Conservation (phyloP, 305 asterid genomes). For the Petunia hybrid region DNA sequence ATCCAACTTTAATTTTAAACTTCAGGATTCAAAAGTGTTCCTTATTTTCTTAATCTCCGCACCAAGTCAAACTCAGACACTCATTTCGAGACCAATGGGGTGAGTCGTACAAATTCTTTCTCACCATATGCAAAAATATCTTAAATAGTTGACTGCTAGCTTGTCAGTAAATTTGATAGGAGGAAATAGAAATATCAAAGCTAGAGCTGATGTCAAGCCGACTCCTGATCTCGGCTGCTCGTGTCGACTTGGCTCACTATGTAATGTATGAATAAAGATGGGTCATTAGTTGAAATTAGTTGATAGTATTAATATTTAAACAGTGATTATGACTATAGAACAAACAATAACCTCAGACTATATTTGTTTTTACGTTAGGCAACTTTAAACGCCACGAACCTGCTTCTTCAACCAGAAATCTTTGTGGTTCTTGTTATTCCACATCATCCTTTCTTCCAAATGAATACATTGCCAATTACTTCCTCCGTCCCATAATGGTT, state of each 20-base stretch:
- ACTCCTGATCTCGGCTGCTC: neutral
- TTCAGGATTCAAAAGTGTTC: no score
- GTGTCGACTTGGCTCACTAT: neutral
- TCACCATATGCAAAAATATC: neutral
- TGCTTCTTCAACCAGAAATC: conserved; percentile 12
- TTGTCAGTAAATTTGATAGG: no score
- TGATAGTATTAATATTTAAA: no score
- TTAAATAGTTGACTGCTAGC: no score
- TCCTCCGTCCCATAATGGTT: no score
- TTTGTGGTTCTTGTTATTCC: conserved; percentile 16
- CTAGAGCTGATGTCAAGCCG: neutral
- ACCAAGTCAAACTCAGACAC: no score
- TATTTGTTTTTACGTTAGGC: neutral
- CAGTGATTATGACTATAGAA: neutral
- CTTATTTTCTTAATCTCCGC: no score
- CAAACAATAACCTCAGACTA: neutral
- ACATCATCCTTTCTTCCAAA: neutral
- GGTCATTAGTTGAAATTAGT: no score
- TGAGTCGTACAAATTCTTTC: no score
- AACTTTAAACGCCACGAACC: conserved; percentile 32
- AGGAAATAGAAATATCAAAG: neutral
- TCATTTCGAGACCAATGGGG: no score
- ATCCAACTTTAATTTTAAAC: no score
- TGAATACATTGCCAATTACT: no score
- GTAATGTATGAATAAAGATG: neutral